These are phyloP conservation scores for Corchorus capsularis DNA, from an alignment of 345 rosid genomes.

Conservation along the genomic window DNA sequence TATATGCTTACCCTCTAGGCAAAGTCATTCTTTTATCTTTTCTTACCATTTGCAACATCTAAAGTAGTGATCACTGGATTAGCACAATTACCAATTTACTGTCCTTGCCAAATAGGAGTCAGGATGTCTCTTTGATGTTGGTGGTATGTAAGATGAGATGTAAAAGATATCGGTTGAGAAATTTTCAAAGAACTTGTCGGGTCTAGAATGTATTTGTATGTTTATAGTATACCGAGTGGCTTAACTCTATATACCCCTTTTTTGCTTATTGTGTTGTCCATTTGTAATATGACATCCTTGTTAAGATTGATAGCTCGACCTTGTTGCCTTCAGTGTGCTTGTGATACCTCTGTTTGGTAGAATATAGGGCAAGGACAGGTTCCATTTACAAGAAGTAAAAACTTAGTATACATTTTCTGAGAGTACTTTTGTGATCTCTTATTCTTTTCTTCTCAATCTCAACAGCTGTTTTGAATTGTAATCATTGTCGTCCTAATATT, in stretches of 20 bases:
- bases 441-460: background rate
- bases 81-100: background rate
- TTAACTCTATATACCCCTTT: background rate
- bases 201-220: background rate
- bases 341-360: background rate
- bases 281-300: no score
- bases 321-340: no score
- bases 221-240: background rate
- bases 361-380: background rate
- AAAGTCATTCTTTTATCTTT: no score
- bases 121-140: no score
- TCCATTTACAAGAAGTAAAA: background rate
- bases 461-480: background rate
- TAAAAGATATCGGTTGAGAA: background rate
- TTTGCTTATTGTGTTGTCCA: no score
- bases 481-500: background rate
- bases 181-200: background rate
- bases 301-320: no score
- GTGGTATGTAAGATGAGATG: background rate
- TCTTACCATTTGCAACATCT: no score
- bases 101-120: background rate
- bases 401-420: background rate
- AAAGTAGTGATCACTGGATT: background rate
- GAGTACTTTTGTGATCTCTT: background rate
- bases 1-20: no score